These are phyloP conservation scores for Tolypocladium endophyticum DNA, from an alignment of 2,329 filamentous ascomycete genomes.

Conservation along the genomic window DNA sequence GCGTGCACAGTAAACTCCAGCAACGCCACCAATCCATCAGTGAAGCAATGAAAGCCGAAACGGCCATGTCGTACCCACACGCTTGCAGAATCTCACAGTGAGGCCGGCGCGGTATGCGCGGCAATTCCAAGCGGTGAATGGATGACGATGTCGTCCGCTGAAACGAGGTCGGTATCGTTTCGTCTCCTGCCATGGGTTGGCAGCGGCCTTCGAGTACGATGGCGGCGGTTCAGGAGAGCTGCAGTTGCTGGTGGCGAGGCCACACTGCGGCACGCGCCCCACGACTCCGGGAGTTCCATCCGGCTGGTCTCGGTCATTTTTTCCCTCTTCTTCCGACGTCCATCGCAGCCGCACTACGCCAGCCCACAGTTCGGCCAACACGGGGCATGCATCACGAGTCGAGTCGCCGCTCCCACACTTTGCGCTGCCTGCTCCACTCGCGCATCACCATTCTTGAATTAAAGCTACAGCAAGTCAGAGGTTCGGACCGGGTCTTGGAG, in stretches of 20 bases:
- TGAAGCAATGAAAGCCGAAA: background rate
- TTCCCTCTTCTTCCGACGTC: background rate
- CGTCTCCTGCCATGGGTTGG: background rate
- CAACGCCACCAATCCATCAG: background rate
- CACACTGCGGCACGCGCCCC: background rate
- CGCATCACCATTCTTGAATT: background rate
- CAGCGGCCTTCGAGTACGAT: background rate
- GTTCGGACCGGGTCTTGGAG: background rate
- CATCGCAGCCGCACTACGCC: background rate
- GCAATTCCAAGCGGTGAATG: background rate
- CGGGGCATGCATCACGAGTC: background rate
- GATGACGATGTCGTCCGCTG: background rate
- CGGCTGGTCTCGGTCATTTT: conserved; percentile 1
- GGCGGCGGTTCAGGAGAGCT: background rate
- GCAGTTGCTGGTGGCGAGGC: background rate
- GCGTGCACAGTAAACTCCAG: background rate
- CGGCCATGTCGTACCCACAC: background rate
- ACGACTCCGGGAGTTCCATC: conserved; percentile 4
- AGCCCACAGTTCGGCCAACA: background rate
- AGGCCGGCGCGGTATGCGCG: background rate
- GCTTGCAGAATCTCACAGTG: background rate
- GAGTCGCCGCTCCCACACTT: background rate
- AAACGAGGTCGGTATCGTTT: background rate
- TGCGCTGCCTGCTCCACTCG: background rate
- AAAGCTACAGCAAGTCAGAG: background rate